Base-by-base conservation (phyloP, 2,329 filamentous ascomycete genomes). In the Exophiala bonariae region DNA sequence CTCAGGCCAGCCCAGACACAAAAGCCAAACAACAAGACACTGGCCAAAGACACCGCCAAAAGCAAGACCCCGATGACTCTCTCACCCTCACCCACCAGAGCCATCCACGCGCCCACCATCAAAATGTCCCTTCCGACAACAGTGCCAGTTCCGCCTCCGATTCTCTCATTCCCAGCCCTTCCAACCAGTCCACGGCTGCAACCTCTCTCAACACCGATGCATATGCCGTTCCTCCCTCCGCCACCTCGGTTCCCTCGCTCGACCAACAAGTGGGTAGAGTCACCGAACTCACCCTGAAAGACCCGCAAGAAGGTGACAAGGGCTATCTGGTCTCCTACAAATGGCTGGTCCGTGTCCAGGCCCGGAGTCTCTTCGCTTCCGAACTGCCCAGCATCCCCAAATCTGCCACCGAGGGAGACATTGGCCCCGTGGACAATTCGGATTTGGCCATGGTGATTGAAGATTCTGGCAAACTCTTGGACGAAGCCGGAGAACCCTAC, bases 341-440 rank as follows among this genome's bases (percentile, higher is more conserved):
- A 49, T 97, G 93, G 93, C 76, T 96, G 26, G 76, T 79, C 47
- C 80, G 82, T 49, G 88, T 93, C 2, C 73, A 85, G 49, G 79
- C 86, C 18, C 76, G 87, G 45, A 80, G 80, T 39, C 75, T 79
- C 7, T 78, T 81, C n/a, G 66, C 74, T 13, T 77, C 79, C 47
- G 76, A 74, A 16, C 30, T 36, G 13, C 44, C 40, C 16, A 77
- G 80, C 41, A 72, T 70, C 31, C 72, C 77, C 50, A 86, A 87
- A 53, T 70, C 76, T n/a, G 77, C 78, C 8, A 63, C 75, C 9
- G 78, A 84, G 48, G 81, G 79, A 5, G 78, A 81, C 3, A 78
- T 93, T 46, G 90, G 90, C 1, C 87, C 88, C 0, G 80, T 97
- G 23, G 89, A 96, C 72, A 96, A 96, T 63, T 83, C 86, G 0